Conservation (phyloP, 768 basidiomycete species). For the Butyriboletus loyo region DNA sequence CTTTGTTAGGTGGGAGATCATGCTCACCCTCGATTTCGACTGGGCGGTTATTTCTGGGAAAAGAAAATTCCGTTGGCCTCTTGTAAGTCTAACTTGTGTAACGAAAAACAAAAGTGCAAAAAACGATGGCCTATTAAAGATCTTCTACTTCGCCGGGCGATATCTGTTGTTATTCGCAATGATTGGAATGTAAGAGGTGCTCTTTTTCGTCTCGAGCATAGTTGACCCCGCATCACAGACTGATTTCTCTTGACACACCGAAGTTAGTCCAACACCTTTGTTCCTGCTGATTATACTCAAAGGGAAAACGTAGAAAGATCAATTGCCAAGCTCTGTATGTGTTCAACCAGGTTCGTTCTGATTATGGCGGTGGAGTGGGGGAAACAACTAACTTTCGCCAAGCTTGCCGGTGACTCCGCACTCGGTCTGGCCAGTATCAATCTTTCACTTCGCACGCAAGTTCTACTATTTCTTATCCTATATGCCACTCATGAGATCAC, state of each 20-base stretch:
- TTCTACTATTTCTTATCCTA: background rate
- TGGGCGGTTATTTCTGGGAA: conserved; percentile 39
- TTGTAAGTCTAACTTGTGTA: conserved; percentile 33
- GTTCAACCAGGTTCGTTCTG: conserved; percentile 40
- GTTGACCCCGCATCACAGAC: conserved; percentile 10
- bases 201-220: background rate
- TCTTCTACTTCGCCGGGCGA: conserved; percentile 45
- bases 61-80: conserved; percentile 45
- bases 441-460: conserved; percentile 44
- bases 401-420: conserved; percentile 43
- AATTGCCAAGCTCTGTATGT: conserved; percentile 47
- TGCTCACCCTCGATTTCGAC: conserved; percentile 42
- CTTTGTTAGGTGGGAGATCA: conserved; percentile 40
- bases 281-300: background rate
- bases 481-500: conserved; percentile 10
- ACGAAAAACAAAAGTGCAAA: background rate
- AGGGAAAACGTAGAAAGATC: conserved; percentile 28
- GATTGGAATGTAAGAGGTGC: conserved; percentile 42
- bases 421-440: conserved; percentile 47
- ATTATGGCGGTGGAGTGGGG: background rate
- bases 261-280: conserved; percentile 7
- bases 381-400: conserved; percentile 1
- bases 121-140: conserved; percentile 24
- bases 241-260: conserved; percentile 38
- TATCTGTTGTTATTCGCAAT: conserved; percentile 44